Percentiles rank a stretch among this genome's conserved stretches.
These are phyloP conservation scores for Jatropha podagrica DNA, from an alignment of 441 rosid genomes.

Conservation along the genomic window DNA sequence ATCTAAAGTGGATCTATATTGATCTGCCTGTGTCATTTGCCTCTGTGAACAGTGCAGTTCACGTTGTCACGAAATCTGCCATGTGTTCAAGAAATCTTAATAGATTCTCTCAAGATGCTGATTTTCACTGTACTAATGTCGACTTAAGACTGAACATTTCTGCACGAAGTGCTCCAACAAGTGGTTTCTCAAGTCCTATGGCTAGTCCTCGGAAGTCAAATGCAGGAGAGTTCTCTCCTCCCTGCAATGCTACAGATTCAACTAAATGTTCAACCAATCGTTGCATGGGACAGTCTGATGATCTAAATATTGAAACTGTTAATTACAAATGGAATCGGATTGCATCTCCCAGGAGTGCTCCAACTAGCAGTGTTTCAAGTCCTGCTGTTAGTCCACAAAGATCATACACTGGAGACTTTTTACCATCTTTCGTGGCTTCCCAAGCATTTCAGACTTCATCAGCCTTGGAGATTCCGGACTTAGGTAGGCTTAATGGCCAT, in stretches of 20 bases:
- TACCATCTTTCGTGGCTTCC: constrained; percentile 22
- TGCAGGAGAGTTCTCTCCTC: constrained; percentile 19
- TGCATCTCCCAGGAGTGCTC: constrained; percentile 50
- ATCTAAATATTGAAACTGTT: constrained; percentile 23
- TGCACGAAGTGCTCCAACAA: constrained; percentile 33
- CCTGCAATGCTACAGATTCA: constrained; percentile 11
- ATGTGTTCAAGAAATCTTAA: constrained; percentile 16
- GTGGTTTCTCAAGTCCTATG: constrained; percentile 33
- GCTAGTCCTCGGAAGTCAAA: constrained; percentile 36
- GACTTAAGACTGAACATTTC: constrained; percentile 23
- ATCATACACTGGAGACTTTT: constrained; percentile 27
- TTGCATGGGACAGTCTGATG: constrained; percentile 30
- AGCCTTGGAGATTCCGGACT: constrained; percentile 27
- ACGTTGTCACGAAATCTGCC: constrained; percentile 17
- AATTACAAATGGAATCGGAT: constrained; percentile 28
- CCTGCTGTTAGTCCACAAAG: constrained; percentile 48
- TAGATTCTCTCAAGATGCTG: constrained; percentile 20
- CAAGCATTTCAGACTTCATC: constrained; percentile 23
- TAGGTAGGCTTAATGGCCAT: constrained; percentile 23
- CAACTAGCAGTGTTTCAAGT: constrained; percentile 48
- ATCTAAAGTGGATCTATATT: neutral
- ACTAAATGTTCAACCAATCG: constrained; percentile 20
- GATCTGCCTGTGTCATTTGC: constrained; percentile 3
- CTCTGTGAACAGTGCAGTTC: constrained; percentile 28
- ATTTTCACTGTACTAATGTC: constrained; percentile 20